Conservation (phyloP, 2,329 filamentous ascomycete species). For the Diplodia sapinea region DNA sequence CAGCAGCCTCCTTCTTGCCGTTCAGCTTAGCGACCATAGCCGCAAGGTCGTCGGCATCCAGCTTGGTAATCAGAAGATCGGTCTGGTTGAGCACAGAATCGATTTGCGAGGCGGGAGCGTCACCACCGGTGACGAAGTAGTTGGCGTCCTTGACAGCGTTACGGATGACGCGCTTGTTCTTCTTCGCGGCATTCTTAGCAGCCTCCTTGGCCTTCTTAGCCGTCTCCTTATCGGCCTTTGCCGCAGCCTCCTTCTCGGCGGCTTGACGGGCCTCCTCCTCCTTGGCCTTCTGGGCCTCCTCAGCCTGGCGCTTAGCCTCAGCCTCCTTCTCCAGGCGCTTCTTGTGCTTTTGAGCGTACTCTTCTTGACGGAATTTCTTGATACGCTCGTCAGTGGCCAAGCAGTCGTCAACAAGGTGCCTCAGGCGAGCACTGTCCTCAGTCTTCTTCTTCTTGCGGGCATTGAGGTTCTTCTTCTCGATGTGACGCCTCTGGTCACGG, state of each 20-base stretch:
- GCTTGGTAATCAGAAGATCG: constrained; percentile 83
- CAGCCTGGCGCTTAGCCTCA: constrained; percentile 82
- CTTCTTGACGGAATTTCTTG: constrained; percentile 93
- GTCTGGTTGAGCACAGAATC: constrained; percentile 84
- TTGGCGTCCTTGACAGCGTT: constrained; percentile 95
- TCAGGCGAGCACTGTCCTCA: constrained; percentile 90
- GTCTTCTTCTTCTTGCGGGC: constrained; percentile 99
- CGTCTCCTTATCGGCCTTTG: constrained; percentile 82
- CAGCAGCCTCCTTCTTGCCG: constrained; percentile 74
- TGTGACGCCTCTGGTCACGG: constrained; percentile 97
- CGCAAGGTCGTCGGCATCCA: constrained; percentile 90
- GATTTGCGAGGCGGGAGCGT: constrained; percentile 77
- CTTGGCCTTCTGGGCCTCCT: constrained; percentile 84
- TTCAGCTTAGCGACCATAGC: constrained; percentile 80
- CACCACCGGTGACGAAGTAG: constrained; percentile 77
- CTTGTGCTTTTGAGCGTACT: constrained; percentile 95
- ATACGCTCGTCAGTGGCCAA: constrained; percentile 89
- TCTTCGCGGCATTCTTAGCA: constrained; percentile 98
- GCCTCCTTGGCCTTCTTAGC: constrained; percentile 98
- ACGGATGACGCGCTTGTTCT: constrained; percentile 99
- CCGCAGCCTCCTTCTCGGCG: constrained; percentile 83
- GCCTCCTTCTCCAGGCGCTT: constrained; percentile 89
- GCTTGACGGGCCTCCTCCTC: constrained; percentile 79
- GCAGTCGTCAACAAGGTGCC: constrained; percentile 86
- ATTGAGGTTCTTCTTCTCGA: constrained; percentile 98